These are phyloP conservation scores for Globisporangium carolinianum DNA, from an alignment of 352 stramenopile species.

Conservation along the genomic window DNA sequence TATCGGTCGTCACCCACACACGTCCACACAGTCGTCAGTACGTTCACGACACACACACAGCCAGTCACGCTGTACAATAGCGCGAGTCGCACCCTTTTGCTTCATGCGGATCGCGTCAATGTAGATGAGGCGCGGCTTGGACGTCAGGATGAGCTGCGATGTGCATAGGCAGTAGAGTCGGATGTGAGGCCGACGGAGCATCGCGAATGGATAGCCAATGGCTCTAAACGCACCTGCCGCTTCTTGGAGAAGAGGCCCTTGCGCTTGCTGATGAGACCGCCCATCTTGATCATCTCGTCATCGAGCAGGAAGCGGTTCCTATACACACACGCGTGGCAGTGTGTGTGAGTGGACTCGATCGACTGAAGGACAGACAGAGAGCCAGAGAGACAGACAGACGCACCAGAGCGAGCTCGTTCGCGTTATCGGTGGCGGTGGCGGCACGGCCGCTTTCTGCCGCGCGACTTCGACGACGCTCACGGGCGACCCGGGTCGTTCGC, in stretches of 20 bases:
- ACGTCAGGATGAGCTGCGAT: conserved; percentile 71
- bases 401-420: conserved; percentile 75
- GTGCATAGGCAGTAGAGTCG: neutral
- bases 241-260: conserved; percentile 89
- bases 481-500: conserved; percentile 22
- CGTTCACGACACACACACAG: too few relatives aligned
- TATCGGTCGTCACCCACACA: neutral
- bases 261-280: conserved; percentile 81
- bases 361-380: neutral
- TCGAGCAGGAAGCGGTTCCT: conserved; percentile 82
- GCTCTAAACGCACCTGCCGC: conserved; percentile 32
- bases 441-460: conserved; percentile 61
- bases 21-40: too few relatives aligned
- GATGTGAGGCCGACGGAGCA: neutral
- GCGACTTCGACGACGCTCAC: conserved; percentile 77
- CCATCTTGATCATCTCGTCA: conserved; percentile 84
- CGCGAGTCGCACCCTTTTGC: conserved; percentile 48
- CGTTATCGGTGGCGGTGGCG: conserved; percentile 42
- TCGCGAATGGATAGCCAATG: neutral
- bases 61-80: too few relatives aligned
- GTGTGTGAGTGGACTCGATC: too few relatives aligned
- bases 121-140: conserved; percentile 84
- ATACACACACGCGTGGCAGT: neutral
- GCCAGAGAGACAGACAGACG: neutral
- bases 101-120: conserved; percentile 88